These are phyloP conservation scores for Pholiota microspora DNA, from an alignment of 768 basidiomycete species.

Conservation along the genomic window DNA sequence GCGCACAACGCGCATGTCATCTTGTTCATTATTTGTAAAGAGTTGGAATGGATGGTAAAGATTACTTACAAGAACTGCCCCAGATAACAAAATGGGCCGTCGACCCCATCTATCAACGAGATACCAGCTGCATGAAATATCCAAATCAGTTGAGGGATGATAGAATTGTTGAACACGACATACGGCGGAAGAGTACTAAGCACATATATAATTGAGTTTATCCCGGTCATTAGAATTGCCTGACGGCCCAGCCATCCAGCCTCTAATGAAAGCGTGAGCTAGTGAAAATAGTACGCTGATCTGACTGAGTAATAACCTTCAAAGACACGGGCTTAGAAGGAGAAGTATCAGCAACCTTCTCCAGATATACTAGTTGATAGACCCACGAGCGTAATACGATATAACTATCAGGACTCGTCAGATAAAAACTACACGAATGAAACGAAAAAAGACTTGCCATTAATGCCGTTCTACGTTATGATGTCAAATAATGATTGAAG, in stretches of 20 bases:
- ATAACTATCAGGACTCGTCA: conserved; percentile 55
- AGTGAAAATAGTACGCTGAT: background rate
- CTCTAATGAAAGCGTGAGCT: conserved; percentile 40
- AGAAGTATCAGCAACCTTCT: background rate
- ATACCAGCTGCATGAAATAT: conserved; percentile 65
- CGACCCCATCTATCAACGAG: conserved; percentile 91
- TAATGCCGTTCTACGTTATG: conserved; percentile 79
- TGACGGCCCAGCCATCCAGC: conserved; percentile 95
- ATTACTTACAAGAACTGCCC: conserved; percentile 67
- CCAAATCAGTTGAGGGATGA: background rate
- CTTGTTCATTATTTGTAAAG: conserved; percentile 29
- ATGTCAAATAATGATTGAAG: conserved; percentile 6
- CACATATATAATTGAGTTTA: conserved; percentile 82
- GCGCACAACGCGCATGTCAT: conserved; percentile 80
- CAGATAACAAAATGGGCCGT: conserved; percentile 80
- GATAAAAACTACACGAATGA: conserved; percentile 3
- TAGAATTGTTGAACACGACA: conserved; percentile 22
- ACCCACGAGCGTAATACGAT: conserved; percentile 90
- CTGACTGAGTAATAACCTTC: conserved; percentile 62
- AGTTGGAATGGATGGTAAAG: background rate
- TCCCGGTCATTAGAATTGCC: conserved; percentile 94
- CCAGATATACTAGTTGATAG: conserved; percentile 4
- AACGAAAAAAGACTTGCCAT: conserved; percentile 51
- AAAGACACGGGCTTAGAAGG: conserved; percentile 72
- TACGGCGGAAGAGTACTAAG: conserved; percentile 82